Evolutionary conservation across 2,329 filamentous ascomycete genomes (phyloP).

Genomic region (Colletotrichum aenigma): DNA sequence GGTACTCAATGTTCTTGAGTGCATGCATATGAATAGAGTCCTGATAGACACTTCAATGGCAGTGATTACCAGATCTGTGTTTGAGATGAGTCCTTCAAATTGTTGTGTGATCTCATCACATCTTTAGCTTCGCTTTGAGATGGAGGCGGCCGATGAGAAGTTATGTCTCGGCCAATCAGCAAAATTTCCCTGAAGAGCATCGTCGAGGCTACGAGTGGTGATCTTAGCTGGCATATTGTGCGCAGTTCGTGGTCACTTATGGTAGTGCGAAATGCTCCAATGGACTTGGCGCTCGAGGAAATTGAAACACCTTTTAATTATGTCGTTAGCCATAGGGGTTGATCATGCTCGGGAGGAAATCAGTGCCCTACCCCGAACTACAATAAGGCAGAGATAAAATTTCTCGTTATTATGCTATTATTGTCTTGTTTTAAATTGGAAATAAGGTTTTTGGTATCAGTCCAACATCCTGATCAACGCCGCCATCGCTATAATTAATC

Average conservation of each 20-base stretch:
- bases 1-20: not conserved
- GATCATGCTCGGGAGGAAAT: not conserved
- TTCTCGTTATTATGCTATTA: not conserved
- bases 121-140: not conserved
- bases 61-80: not conserved
- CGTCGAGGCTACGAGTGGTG: not conserved
- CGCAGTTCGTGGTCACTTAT: not conserved
- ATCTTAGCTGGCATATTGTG: not conserved
- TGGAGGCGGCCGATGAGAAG: not conserved
- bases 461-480: not conserved
- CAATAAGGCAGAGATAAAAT: not conserved
- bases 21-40: not conserved
- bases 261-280: not conserved
- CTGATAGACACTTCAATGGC: not conserved
- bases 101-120: not conserved
- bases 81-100: not conserved
- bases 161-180: too few species aligned
- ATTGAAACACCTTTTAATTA: too few species aligned
- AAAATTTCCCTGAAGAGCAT: not conserved
- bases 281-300: too few species aligned
- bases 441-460: not conserved
- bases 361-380: not conserved
- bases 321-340: not conserved
- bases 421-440: not conserved
- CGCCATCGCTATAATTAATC: not conserved